Evolutionary conservation across 2,329 filamentous ascomycete genomes (phyloP).

Genomic region (Truncatella angustata): DNA sequence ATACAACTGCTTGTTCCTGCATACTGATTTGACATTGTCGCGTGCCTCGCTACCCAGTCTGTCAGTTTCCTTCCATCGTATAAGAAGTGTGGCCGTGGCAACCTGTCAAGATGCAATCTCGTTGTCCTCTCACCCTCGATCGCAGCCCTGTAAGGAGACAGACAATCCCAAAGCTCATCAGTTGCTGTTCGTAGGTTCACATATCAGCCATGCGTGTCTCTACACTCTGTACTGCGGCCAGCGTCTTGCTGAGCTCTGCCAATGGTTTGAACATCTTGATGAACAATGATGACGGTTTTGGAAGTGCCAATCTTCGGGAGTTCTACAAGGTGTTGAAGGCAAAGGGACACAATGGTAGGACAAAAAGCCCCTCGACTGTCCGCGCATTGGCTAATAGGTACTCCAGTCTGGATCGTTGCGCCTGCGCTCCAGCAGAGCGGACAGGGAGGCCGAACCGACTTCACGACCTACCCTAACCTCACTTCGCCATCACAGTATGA

Average conservation of each 20-base stretch:
- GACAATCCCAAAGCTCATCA: neutral
- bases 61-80: neutral
- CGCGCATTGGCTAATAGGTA: too few species aligned
- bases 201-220: neutral
- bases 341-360: slow-evolving; percentile 52
- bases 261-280: slow-evolving; percentile 7
- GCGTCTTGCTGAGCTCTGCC: neutral
- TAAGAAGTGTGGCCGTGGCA: neutral
- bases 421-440: slow-evolving; percentile 43
- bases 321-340: slow-evolving; percentile 45
- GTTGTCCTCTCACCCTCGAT: neutral
- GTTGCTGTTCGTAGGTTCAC: neutral
- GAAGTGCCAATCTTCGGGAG: slow-evolving; percentile 37
- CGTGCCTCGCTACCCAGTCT: slow-evolving; percentile 1
- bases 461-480: slow-evolving; percentile 40
- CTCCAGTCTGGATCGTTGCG: slow-evolving; percentile 39
- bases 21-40: neutral
- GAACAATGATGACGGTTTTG: slow-evolving; percentile 39
- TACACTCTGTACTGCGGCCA: neutral
- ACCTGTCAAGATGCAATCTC: neutral
- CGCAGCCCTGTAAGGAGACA: neutral
- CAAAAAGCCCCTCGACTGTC: too few species aligned
- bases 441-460: slow-evolving; percentile 41
- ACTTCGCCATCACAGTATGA: slow-evolving; percentile 40
- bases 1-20: slow-evolving; percentile 3